Conservation (phyloP, 176 grass and related monocot genomes). For the Leersia perrieri region DNA sequence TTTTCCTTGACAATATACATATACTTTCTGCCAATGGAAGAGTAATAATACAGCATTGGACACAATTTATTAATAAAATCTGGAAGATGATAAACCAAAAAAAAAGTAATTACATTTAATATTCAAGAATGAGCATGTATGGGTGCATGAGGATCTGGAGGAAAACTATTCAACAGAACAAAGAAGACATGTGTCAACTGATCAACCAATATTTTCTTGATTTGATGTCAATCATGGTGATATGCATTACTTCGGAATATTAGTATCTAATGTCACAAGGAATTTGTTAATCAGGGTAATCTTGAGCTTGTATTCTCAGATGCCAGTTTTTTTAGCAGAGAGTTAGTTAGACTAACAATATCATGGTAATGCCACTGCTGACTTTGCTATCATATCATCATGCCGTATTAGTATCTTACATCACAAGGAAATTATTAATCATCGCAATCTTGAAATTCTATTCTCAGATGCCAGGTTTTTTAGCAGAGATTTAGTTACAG, state of each 20-base stretch:
- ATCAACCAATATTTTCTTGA: conserved; percentile 1
- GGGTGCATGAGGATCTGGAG: neutral
- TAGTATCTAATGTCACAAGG: neutral
- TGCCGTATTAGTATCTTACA: neutral
- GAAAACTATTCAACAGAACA: neutral
- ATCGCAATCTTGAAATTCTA: conserved; percentile 7
- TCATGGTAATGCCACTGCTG: no score
- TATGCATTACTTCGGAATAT: neutral
- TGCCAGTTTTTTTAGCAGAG: conserved; percentile 34
- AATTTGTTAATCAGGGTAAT: neutral
- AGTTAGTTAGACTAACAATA: neutral
- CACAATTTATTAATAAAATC: neutral
- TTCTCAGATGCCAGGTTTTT: conserved; percentile 46
- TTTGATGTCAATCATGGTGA: neutral
- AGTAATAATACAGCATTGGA: neutral
- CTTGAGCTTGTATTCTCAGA: conserved; percentile 42
- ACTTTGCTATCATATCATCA: no score
- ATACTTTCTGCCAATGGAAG: neutral
- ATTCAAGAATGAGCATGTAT: neutral
- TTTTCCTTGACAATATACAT: neutral
- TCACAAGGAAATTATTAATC: neutral
- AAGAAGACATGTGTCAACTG: neutral
- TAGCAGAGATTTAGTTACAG: conserved; percentile 13
- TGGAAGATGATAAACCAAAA: neutral
- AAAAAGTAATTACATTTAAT: neutral